Conservation (phyloP, 2,329 filamentous ascomycete species). For the Bipolaris sorokiniana region DNA sequence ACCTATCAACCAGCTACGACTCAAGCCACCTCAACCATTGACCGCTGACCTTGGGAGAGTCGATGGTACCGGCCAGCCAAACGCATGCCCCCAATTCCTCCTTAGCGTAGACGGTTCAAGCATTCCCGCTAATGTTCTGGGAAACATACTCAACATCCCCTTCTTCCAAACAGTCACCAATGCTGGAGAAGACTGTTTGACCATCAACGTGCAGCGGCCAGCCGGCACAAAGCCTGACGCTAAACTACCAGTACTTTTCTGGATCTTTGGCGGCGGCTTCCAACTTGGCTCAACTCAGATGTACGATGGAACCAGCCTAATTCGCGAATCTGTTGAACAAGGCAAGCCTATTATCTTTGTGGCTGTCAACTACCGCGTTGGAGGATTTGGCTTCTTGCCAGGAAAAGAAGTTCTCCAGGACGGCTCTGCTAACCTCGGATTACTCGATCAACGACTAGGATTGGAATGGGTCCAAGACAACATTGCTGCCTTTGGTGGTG, state of each 20-base stretch:
- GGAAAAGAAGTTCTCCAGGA: constrained; percentile 71
- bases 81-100: constrained; percentile 75
- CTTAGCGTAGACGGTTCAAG: constrained; percentile 56
- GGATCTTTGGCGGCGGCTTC: constrained; percentile 56
- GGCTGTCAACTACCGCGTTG: constrained; percentile 77
- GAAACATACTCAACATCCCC: constrained; percentile 48
- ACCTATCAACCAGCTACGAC: constrained; percentile 68
- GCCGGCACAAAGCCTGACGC: constrained; percentile 43
- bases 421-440: constrained; percentile 72
- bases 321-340: constrained; percentile 52
- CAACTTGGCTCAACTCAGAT: constrained; percentile 46
- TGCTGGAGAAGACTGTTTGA: constrained; percentile 53
- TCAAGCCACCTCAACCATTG: constrained; percentile 71
- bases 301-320: constrained; percentile 52
- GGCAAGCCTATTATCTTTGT: constrained; percentile 75
- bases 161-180: constrained; percentile 47
- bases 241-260: constrained; percentile 57
- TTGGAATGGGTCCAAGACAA: constrained; percentile 80
- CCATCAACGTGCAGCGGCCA: constrained; percentile 52
- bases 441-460: constrained; percentile 74
- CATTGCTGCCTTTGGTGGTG: constrained; percentile 77
- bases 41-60: constrained; percentile 64
- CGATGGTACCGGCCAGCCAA: constrained; percentile 63
- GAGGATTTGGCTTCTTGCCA: constrained; percentile 75
- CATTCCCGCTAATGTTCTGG: constrained; percentile 48